Percentiles rank a stretch among this genome's conserved stretches.
phyloP scores from a whole-genome alignment of 306 rosid species.

The Pachyrhizus erosus region DNA sequence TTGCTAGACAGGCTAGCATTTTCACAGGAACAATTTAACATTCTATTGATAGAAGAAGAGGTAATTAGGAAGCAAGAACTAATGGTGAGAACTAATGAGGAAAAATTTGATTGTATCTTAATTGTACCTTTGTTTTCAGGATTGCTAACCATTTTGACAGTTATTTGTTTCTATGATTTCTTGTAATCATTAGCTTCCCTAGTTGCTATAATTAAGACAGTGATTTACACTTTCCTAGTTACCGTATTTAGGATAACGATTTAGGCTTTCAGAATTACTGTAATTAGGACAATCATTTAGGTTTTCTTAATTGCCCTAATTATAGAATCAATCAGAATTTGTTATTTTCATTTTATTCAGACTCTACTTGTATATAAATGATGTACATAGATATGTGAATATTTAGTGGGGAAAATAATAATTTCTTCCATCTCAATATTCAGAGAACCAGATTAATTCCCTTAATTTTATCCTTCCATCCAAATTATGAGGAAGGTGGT shows the following conservation, averaged over 20 bases:
- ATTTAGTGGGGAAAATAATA: too few relatives aligned
- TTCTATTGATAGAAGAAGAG: conserved; percentile 4
- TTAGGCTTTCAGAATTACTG: not conserved
- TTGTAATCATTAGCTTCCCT: not conserved
- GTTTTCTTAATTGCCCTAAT: not conserved
- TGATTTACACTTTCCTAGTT: not conserved
- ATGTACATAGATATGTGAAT: too few relatives aligned
- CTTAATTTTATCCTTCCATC: not conserved
- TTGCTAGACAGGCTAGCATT: not conserved
- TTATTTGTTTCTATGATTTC: not conserved
- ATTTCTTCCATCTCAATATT: too few relatives aligned
- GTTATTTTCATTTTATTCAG: too few relatives aligned
- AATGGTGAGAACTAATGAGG: not conserved
- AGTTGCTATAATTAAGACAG: not conserved
- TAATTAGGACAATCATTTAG: not conserved
- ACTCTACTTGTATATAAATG: too few relatives aligned
- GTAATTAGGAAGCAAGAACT: conserved; percentile 19
- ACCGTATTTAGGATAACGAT: not conserved
- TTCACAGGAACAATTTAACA: conserved; percentile 22
- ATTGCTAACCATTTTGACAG: not conserved
- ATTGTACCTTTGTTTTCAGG: not conserved
- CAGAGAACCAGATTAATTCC: not conserved
- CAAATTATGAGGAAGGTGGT: not conserved
- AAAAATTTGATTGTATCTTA: not conserved
- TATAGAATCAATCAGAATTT: not conserved